A percentile compares a stretch with the other conserved stretches of the same genome.
Conservation (phyloP, 2,329 filamentous ascomycete genomes). For the Pyrenochaeta sp. region DNA sequence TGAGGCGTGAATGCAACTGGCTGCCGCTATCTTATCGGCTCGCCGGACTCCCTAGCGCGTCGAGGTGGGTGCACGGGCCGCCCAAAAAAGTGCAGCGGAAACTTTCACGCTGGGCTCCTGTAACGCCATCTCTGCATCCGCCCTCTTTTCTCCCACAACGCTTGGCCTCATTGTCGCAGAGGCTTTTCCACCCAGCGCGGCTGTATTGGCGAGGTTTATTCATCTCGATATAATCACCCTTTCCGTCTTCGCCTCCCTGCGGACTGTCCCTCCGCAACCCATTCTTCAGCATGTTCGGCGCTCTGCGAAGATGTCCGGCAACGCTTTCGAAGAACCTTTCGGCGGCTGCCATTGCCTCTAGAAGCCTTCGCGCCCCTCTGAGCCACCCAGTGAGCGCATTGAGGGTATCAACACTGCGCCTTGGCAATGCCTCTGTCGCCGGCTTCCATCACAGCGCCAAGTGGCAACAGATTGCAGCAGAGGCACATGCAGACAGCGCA, state of each 20-base stretch:
- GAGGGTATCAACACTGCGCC: constrained; percentile 25
- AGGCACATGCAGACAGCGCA: constrained; percentile 22
- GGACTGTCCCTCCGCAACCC: constrained; percentile 13
- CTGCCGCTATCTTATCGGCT: constrained; percentile 24
- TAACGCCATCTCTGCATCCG: constrained; percentile 10
- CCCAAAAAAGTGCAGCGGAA: constrained; percentile 22
- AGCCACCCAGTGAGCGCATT: constrained; percentile 27
- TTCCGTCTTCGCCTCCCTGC: constrained; percentile 5
- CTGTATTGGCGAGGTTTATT: constrained; percentile 11
- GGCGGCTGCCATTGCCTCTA: constrained; percentile 32
- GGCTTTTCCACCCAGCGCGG: constrained; percentile 14
- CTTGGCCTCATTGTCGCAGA: constrained; percentile 21
- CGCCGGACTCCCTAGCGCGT: constrained; percentile 17
- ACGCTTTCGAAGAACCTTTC: constrained; percentile 44
- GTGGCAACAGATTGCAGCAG: constrained; percentile 46
- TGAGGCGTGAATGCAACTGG: neutral
- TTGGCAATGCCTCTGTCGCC: constrained; percentile 29
- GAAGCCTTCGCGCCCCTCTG: constrained; percentile 31
- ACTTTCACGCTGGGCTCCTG: constrained; percentile 23
- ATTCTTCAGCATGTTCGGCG: constrained; percentile 52
- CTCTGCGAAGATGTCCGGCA: constrained; percentile 51
- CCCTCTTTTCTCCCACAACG: constrained; percentile 21
- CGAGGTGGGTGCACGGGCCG: constrained; percentile 17
- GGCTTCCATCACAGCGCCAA: constrained; percentile 50
- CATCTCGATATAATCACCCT: constrained; percentile 14